phyloP scores from a whole-genome alignment of 331 rosid genomes.

The Quercus tomentella region DNA sequence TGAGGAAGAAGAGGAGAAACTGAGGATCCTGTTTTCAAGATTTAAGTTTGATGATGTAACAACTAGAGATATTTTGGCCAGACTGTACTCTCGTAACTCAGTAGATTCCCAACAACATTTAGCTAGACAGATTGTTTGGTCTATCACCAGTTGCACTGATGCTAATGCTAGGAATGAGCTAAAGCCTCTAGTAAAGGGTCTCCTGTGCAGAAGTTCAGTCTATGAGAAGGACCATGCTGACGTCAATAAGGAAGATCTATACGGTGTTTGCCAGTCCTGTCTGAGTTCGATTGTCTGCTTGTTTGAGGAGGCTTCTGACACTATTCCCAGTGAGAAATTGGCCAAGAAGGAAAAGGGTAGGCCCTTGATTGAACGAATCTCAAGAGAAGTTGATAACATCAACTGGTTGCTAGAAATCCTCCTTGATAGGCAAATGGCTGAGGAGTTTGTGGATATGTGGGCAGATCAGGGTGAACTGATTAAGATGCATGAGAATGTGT shows the following conservation, averaged over 20 bases:
- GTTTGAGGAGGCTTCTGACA: slow-evolving; percentile 53
- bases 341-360: slow-evolving; percentile 44
- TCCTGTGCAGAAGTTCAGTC: slow-evolving; percentile 83
- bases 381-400: slow-evolving; percentile 77
- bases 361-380: slow-evolving; percentile 70
- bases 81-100: slow-evolving; percentile 53
- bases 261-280: slow-evolving; percentile 60
- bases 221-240: slow-evolving; percentile 75
- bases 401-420: slow-evolving; percentile 88
- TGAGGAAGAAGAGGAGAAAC: slow-evolving; percentile 92
- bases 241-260: slow-evolving; percentile 68
- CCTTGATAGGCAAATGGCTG: slow-evolving; percentile 86
- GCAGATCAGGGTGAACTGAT: slow-evolving; percentile 65
- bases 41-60: slow-evolving; percentile 80
- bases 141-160: slow-evolving; percentile 65
- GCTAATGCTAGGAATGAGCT: slow-evolving; percentile 74
- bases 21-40: slow-evolving; percentile 63
- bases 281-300: slow-evolving; percentile 51
- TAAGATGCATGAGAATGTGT: slow-evolving; percentile 53
- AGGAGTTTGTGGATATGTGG: slow-evolving; percentile 83
- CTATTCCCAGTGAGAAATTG: slow-evolving; percentile 23
- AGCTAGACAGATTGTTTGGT: slow-evolving; percentile 65
- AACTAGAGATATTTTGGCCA: slow-evolving; percentile 70
- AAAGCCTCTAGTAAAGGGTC: slow-evolving; percentile 72
- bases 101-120: slow-evolving; percentile 46